Base-by-base conservation (phyloP, 495 filamentous ascomycete species). In the Platismatia glauca region DNA sequence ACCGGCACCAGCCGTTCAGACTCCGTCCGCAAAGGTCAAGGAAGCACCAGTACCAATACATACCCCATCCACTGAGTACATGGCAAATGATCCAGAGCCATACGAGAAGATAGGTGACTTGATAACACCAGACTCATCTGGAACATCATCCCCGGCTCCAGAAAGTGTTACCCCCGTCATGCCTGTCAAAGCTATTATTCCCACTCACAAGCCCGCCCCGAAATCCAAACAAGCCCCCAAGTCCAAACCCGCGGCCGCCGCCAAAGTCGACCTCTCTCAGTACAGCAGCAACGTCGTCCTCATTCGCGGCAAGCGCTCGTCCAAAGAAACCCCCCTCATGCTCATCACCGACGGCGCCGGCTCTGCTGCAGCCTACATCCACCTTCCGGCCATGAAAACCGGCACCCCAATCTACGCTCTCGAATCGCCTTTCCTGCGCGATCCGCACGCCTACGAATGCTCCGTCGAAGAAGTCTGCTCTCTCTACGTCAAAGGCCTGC, bases 401-500 rank as follows among this genome's bases (percentile, higher is more conserved):
- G 64, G 58, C 34, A 59, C 53, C 33, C 62, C 60, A 34, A 62
- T 74, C 59, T 74, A 71, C 58, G 71, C 62, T 1, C 65, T 72
- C n/a, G 66, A 74, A n/a, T 74, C 71, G 7, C 73, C 73, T 11
- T 73, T 72, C 71, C 78, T 85, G 73, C 78, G 72, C 64, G 78
- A 73, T 0, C 76, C 82, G 0, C 72, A 80, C 48, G 76, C 79
- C 59, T 82, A 80, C 55, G 73, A 74, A 33, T 66, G 74, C 55
- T 77, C 77, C 60, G 68, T 80, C 15, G 76, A 79, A 79, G 58
- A 71, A 78, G 67, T 83, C 80, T 65, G 80, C 77, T n/a, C 74
- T 81, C 64, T 77, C 78, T 86, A 83, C 64, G 71, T 86, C 15
- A 79, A 82, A 24, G 77, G 84, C 67, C 85, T 88, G 60, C 85